Conservation (phyloP, 2,329 filamentous ascomycete genomes). For the Fusarium mundagurra region DNA sequence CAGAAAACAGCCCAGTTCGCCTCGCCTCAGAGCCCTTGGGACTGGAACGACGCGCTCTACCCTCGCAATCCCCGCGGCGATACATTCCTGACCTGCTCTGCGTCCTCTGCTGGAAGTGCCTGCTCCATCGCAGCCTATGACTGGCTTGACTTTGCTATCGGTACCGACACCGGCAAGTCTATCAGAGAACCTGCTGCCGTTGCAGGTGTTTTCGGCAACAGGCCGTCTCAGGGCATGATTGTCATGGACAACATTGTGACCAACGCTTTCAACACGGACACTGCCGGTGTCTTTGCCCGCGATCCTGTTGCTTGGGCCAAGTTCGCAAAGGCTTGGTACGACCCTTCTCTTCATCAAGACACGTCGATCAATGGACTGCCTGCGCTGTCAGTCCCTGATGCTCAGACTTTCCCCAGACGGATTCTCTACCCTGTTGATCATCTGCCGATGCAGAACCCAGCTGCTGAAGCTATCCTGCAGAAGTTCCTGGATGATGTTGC, state of each 20-base stretch:
- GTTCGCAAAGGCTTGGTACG: background rate
- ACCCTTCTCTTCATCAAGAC: background rate
- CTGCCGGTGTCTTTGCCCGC: background rate
- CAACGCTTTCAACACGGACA: background rate
- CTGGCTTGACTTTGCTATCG: background rate
- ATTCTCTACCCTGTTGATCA: background rate
- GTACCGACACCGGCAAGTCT: background rate
- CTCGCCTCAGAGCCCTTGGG: background rate
- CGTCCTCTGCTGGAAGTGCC: background rate
- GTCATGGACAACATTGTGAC: background rate
- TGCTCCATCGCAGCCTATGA: background rate
- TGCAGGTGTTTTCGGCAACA: background rate
- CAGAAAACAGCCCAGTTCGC: background rate
- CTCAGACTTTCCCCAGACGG: background rate
- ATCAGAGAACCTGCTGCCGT: background rate
- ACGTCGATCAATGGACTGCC: accelerated
- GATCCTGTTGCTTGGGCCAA: background rate
- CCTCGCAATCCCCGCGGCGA: background rate
- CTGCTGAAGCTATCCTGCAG: background rate
- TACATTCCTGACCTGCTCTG: background rate
- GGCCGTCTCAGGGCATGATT: background rate
- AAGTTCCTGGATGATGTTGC: background rate
- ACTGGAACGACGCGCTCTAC: background rate
- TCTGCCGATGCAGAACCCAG: background rate
- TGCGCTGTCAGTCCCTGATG: background rate